Percentiles rank a stretch among this genome's conserved stretches.
Evolutionary conservation across 1,284 basidiomycete genomes (phyloP).

Genomic region (Jaminaea rosea): DNA sequence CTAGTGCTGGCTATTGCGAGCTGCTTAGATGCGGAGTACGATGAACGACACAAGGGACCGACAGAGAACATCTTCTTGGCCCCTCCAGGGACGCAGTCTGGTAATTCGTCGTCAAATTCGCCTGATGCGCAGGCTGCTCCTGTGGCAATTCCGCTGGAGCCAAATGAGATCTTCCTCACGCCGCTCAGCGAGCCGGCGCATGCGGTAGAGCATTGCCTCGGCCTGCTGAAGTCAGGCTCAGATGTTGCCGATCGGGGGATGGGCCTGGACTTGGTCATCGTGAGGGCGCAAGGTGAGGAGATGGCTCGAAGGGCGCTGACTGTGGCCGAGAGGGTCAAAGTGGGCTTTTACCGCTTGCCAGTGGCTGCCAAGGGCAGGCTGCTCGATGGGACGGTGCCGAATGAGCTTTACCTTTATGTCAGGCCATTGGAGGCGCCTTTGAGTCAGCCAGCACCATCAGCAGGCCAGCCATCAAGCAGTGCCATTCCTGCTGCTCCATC

Average conservation of each 20-base stretch:
- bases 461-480: no score
- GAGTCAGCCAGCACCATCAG: no score
- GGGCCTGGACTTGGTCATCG: neutral
- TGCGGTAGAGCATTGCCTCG: neutral
- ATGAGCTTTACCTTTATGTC: neutral
- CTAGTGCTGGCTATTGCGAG: slow-evolving; percentile 63
- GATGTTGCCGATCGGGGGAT: neutral
- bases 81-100: neutral
- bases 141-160: neutral
- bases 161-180: neutral
- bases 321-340: neutral
- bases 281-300: neutral
- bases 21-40: slow-evolving; percentile 62
- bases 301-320: neutral
- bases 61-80: slow-evolving; percentile 18
- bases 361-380: neutral
- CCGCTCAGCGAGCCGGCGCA: neutral
- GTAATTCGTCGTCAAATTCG: no score
- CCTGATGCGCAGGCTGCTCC: no score
- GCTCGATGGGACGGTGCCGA: neutral
- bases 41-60: slow-evolving; percentile 18
- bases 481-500: no score
- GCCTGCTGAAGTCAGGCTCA: neutral
- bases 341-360: neutral
- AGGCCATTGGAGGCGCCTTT: no score